Base-by-base conservation (phyloP, 805 yeast species). In the Lipomyces lipofer region DNA sequence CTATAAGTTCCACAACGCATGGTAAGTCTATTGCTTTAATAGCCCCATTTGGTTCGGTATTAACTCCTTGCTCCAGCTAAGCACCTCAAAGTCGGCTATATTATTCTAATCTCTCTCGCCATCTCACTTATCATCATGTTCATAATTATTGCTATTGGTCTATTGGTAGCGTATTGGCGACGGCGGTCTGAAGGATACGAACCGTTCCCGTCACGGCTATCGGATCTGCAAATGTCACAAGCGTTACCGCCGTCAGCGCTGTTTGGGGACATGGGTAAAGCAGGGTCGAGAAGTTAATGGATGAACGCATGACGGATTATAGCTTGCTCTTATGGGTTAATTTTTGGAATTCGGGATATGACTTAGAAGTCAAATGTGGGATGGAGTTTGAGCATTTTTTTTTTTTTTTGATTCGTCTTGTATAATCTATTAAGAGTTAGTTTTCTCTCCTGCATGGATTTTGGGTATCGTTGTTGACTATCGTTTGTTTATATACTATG, bases 81-180 rank as follows among this genome's bases (percentile, higher is more conserved):
- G 13, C 56, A 62, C 52, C 71, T 77, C 69, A 69, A 75, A 10
- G 67, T 80, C 19, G 91, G 94, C 0, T 84, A 78, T 63, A 83
- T 86, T 27, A 89, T 84, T 2, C 77, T 87, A 27, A 78, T 86
- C 42, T 81, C 86, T 0, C 74, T 84, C 39, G 94, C 90, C 0
- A 72, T 84, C 51, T 82, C 92, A 0, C 62, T 86, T 29, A 88
- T 77, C 1, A 71, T 82, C 13, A 71, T 76, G 59, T 59, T 72
- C 29, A 51, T 78, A 8, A 53, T 80, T 25, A 69, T 76, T 7
- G 68, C 67, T 17, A 63, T 71, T 51, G 86, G 77, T 52, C 68
- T 73, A 25, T 59, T 73, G 3, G 77, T 77, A 32, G 74, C 70
- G 45, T 68, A 69, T 50, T 72, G 70, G 63, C 73, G 68, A 49